These are phyloP conservation scores for Pseudophaeomoniella oleicola DNA, from an alignment of 2,329 filamentous ascomycete genomes.

Conservation along the genomic window DNA sequence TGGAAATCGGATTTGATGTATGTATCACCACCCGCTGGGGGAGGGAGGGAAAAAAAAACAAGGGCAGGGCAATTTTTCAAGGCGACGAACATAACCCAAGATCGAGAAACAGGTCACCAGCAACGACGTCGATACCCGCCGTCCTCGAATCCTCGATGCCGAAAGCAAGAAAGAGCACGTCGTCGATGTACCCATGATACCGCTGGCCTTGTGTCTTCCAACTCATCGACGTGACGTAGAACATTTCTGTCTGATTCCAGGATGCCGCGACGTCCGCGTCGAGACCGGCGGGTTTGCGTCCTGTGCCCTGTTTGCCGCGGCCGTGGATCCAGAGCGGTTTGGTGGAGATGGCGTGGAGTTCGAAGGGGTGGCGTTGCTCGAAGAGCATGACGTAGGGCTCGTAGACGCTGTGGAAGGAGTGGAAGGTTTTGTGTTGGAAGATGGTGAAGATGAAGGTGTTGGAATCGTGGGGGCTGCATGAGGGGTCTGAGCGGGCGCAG, in stretches of 20 bases:
- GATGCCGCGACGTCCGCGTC: slow-evolving; percentile 10
- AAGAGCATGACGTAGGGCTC: slow-evolving; percentile 12
- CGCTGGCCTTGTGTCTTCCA: slow-evolving; percentile 34
- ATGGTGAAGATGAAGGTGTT: slow-evolving; percentile 44
- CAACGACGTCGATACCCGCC: slow-evolving; percentile 37
- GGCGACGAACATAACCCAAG: slow-evolving; percentile 20
- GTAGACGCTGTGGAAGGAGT: slow-evolving; percentile 25
- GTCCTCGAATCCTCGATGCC: slow-evolving; percentile 39
- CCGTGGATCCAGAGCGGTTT: slow-evolving; percentile 42
- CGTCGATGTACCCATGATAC: slow-evolving; percentile 44
- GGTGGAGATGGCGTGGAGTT: slow-evolving; percentile 8
- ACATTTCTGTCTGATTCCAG: slow-evolving; percentile 34
- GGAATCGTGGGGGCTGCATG: slow-evolving; percentile 24
- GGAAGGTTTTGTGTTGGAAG: slow-evolving; percentile 40
- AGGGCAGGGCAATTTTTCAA: too few species aligned
- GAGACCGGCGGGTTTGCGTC: slow-evolving; percentile 18
- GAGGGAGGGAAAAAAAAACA: too few species aligned
- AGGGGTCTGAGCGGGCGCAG: slow-evolving; percentile 32
- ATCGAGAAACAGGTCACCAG: slow-evolving; percentile 32
- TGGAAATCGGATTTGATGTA: too few species aligned
- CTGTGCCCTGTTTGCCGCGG: slow-evolving; percentile 18
- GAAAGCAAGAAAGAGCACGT: slow-evolving; percentile 40
- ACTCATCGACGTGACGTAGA: slow-evolving; percentile 42
- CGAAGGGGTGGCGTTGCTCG: slow-evolving; percentile 7
- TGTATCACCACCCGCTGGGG: too few species aligned